A percentile compares a stretch with the other conserved stretches of the same genome.
Evolutionary conservation across 2,329 filamentous ascomycete genomes (phyloP).

Genomic region (Fusarium fracticaudum): DNA sequence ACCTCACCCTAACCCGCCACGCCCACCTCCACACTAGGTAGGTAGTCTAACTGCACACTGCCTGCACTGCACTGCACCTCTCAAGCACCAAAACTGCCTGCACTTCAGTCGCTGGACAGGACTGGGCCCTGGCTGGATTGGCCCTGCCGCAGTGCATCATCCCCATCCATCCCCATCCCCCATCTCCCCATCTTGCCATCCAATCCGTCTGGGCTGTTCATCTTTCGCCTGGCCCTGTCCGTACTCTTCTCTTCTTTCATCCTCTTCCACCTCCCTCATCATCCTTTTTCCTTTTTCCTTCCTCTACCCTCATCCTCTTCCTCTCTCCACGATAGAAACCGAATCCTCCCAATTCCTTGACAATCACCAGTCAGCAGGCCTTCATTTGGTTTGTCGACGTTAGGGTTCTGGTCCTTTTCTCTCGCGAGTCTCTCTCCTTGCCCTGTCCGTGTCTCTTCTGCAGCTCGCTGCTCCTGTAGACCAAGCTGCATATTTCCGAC

Average conservation of each 20-base stretch:
- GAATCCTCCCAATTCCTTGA: conserved; percentile 51
- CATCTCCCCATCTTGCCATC: conserved; percentile 40
- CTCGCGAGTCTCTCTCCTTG: conserved; percentile 43
- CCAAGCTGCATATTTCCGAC: conserved; percentile 31
- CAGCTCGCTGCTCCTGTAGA: conserved; percentile 43
- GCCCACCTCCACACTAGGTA: conserved; percentile 39
- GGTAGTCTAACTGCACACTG: neutral
- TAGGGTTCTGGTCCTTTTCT: conserved; percentile 46
- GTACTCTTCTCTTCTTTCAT: conserved; percentile 37
- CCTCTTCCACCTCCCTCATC: conserved; percentile 37
- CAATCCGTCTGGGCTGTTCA: conserved; percentile 24
- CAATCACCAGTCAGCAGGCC: conserved; percentile 48
- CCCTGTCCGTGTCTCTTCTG: conserved; percentile 43
- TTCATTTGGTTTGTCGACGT: conserved; percentile 44
- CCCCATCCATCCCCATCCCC: conserved; percentile 40
- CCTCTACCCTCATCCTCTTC: conserved; percentile 34
- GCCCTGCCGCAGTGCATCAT: conserved; percentile 30
- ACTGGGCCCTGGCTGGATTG: neutral
- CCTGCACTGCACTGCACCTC: conserved; percentile 1
- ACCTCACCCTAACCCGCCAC: conserved; percentile 27
- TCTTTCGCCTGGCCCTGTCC: conserved; percentile 32
- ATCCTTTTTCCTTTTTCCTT: conserved; percentile 31
- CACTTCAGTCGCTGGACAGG: neutral
- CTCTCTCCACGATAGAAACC: conserved; percentile 46
- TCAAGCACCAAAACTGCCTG: neutral